Percentiles rank a stretch among this genome's conserved stretches.
phyloP scores from a whole-genome alignment of 495 filamentous ascomycete species.

The Lophium mytilinum region DNA sequence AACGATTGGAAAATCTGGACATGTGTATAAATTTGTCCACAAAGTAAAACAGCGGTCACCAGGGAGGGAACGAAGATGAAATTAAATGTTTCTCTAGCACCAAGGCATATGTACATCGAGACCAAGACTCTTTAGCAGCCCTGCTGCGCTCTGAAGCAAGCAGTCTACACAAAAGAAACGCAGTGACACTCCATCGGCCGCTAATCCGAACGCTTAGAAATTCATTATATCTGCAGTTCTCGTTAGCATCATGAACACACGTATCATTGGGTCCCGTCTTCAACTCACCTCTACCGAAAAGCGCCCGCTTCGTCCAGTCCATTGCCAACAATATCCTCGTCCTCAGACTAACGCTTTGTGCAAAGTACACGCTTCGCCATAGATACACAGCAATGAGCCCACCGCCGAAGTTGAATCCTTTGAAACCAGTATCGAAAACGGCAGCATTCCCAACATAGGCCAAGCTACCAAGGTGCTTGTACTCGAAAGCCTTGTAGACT shows the following conservation, averaged over 20 bases:
- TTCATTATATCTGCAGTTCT: slow-evolving; percentile 54
- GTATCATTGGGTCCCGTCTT: slow-evolving; percentile 1
- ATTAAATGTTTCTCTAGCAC: no score
- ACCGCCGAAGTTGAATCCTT: slow-evolving; percentile 69
- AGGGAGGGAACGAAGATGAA: no score
- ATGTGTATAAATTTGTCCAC: no score
- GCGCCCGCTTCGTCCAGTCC: slow-evolving; percentile 93
- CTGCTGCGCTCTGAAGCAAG: no score
- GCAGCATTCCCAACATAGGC: slow-evolving; percentile 96
- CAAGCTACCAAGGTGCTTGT: slow-evolving; percentile 81
- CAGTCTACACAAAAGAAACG: no score
- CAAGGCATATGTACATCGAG: no score
- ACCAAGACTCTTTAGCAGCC: no score
- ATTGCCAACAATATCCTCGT: slow-evolving; percentile 88
- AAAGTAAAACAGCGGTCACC: no score
- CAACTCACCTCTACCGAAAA: slow-evolving; percentile 85
- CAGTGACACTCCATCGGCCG: no score
- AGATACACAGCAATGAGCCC: slow-evolving; percentile 92
- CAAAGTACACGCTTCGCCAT: slow-evolving; percentile 96
- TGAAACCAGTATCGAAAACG: slow-evolving; percentile 66
- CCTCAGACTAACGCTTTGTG: slow-evolving; percentile 89
- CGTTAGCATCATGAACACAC: slow-evolving; percentile 9
- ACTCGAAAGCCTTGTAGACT: slow-evolving; percentile 93
- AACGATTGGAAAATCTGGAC: no score
- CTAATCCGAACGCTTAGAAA: slow-evolving; percentile 36